Evolutionary conservation across 2,329 filamentous ascomycete species (phyloP).

Genomic region (Ilyonectria sp.): DNA sequence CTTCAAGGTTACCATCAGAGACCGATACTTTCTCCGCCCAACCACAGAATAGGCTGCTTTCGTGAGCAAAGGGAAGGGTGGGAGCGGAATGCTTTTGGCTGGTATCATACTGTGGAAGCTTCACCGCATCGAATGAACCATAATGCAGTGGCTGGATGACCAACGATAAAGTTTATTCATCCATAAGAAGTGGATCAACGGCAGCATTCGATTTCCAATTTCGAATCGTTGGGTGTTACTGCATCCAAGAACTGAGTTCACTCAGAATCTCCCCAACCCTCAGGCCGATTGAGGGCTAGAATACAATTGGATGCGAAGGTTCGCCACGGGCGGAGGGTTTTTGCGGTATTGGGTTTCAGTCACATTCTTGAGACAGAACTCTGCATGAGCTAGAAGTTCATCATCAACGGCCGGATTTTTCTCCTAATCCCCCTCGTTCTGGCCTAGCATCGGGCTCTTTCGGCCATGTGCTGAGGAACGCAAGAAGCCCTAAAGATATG

Average conservation of each 20-base stretch:
- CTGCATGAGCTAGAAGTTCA: constrained; percentile 22
- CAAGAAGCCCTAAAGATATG: constrained; percentile 10
- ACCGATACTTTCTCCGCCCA: background rate
- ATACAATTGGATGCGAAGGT: constrained; percentile 7
- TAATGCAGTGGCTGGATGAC: too few relatives aligned
- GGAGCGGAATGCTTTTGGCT: too few relatives aligned
- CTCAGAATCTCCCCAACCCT: background rate
- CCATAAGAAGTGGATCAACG: too few relatives aligned
- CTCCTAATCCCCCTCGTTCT: constrained; percentile 12
- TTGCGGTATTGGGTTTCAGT: constrained; percentile 14
- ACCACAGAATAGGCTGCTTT: background rate
- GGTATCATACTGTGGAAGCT: too few relatives aligned
- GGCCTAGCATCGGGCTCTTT: background rate
- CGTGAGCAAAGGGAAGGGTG: constrained; percentile 1
- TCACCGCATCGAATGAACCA: too few relatives aligned
- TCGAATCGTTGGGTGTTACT: too few relatives aligned
- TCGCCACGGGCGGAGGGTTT: constrained; percentile 12
- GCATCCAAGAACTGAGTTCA: too few relatives aligned
- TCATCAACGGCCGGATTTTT: background rate
- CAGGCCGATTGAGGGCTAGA: background rate
- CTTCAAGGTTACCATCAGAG: background rate
- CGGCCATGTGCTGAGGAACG: background rate
- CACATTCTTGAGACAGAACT: background rate
- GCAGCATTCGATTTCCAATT: too few relatives aligned
- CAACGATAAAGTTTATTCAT: too few relatives aligned